phyloP scores from a whole-genome alignment of 208 protist species.

The Crithidia bombi region DNA sequence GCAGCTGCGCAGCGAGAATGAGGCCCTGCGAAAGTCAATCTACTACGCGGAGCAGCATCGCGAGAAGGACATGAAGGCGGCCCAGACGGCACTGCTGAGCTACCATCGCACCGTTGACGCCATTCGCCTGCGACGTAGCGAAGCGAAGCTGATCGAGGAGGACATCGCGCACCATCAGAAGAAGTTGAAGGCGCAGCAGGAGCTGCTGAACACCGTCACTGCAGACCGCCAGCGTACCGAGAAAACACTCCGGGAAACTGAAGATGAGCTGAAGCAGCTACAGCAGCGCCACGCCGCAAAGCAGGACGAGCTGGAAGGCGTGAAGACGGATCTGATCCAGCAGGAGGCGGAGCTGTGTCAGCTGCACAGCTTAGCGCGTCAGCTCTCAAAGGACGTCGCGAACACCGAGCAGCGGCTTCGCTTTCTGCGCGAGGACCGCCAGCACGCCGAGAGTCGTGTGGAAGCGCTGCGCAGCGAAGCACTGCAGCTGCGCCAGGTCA shows the following conservation, averaged over 20 bases:
- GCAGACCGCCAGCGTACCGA: conserved; percentile 96
- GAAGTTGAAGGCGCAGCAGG: conserved; percentile 97
- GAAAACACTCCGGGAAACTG: conserved; percentile 95
- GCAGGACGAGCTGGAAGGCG: conserved; percentile 93
- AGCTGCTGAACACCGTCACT: conserved; percentile 96
- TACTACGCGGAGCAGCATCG: conserved; percentile 93
- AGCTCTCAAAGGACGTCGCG: conserved; percentile 81
- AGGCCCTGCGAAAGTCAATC: conserved; percentile 89
- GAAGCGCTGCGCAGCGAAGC: conserved; percentile 85
- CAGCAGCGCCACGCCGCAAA: conserved; percentile 94
- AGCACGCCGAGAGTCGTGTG: conserved; percentile 55
- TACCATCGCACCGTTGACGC: conserved; percentile 95
- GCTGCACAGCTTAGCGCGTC: conserved; percentile 74
- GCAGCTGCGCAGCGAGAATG: conserved; percentile 86
- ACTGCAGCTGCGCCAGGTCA: conserved; percentile 93
- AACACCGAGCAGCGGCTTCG: conserved; percentile 81
- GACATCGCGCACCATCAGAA: conserved; percentile 87
- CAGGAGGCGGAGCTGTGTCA: conserved; percentile 93
- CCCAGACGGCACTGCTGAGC: conserved; percentile 71
- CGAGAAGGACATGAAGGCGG: conserved; percentile 76
- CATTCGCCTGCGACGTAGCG: conserved; percentile 85
- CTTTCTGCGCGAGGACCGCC: conserved; percentile 70
- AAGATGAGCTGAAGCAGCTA: conserved; percentile 95
- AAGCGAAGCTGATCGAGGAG: conserved; percentile 90
- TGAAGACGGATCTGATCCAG: conserved; percentile 96